These are phyloP conservation scores for Cutaneotrichosporon sp. DNA, from an alignment of 1,284 basidiomycete genomes.

Conservation along the genomic window DNA sequence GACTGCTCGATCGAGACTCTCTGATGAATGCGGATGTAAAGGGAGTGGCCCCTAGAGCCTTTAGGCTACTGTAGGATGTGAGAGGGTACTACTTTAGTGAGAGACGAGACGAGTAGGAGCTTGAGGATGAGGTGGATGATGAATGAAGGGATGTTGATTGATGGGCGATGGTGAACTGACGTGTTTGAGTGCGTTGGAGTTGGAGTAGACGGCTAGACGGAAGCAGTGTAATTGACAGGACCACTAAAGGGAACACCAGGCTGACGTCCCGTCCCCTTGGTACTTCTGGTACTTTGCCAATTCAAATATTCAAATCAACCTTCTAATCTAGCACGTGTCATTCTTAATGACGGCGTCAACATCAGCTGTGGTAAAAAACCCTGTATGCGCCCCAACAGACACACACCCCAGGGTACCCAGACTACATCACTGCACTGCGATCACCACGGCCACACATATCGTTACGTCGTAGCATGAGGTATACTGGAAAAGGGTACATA, in stretches of 20 bases:
- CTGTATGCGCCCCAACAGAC: neutral
- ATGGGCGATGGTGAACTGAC: neutral
- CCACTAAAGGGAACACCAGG: too few species aligned
- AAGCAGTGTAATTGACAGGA: too few species aligned
- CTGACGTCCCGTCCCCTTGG: too few species aligned
- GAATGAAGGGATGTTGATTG: neutral
- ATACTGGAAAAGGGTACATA: neutral
- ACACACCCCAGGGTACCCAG: too few species aligned
- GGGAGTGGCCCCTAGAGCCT: neutral
- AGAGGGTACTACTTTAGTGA: neutral
- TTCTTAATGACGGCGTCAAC: too few species aligned
- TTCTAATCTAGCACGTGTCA: too few species aligned
- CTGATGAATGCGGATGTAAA: neutral
- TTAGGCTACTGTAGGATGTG: neutral
- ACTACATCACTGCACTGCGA: too few species aligned
- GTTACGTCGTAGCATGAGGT: conserved; percentile 5
- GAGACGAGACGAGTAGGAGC: neutral
- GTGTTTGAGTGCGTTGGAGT: neutral
- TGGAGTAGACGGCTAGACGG: too few species aligned
- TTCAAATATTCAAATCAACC: neutral
- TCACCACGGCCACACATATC: neutral
- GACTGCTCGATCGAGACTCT: neutral
- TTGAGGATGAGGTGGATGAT: neutral
- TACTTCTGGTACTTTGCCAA: too few species aligned
- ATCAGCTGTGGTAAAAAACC: too few species aligned